Percentiles rank a stretch among this genome's conserved stretches.
Evolutionary conservation across 495 filamentous ascomycete species (phyloP).

Genomic region (Diplogelasinospora grovesii): DNA sequence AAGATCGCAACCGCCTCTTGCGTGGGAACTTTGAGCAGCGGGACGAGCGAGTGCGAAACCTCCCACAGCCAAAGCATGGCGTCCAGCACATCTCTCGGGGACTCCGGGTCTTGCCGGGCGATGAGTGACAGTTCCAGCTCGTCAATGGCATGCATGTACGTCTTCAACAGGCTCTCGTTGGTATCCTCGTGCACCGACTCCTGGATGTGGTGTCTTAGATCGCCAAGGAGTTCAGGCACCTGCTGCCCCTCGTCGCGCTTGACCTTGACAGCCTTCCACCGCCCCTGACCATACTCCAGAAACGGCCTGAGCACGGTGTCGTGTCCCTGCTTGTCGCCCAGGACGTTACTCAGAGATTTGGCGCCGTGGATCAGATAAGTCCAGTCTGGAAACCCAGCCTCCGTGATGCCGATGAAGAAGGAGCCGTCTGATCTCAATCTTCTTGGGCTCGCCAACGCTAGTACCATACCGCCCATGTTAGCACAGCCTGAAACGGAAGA

Average conservation of each 20-base stretch:
- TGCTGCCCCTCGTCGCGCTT: too few relatives aligned
- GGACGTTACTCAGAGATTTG: slow-evolving; percentile 19
- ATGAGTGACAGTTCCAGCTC: slow-evolving; percentile 24
- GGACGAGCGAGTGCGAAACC: slow-evolving; percentile 28
- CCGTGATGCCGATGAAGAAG: slow-evolving; percentile 20
- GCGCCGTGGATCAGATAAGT: slow-evolving; percentile 27
- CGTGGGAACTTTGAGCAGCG: slow-evolving; percentile 19
- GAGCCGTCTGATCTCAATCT: slow-evolving; percentile 19
- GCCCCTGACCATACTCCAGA: slow-evolving; percentile 16
- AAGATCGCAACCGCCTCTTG: slow-evolving; percentile 32
- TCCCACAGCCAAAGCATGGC: slow-evolving; percentile 34
- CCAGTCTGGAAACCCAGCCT: slow-evolving; percentile 25
- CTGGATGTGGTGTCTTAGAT: too few relatives aligned
- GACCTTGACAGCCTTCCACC: slow-evolving; percentile 24
- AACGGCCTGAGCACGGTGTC: slow-evolving; percentile 20
- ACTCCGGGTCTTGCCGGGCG: slow-evolving; percentile 4
- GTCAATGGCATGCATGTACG: slow-evolving; percentile 23
- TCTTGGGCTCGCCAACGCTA: slow-evolving; percentile 25
- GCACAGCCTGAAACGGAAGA: neutral
- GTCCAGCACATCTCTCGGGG: slow-evolving; percentile 24
- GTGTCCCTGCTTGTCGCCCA: slow-evolving; percentile 12
- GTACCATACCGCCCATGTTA: slow-evolving; percentile 6
- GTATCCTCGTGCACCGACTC: neutral
- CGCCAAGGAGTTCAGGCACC: too few relatives aligned
- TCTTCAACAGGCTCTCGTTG: slow-evolving; percentile 6